Percentiles rank a stretch among this genome's conserved stretches.
Conservation (phyloP, 192 early-diverging fungal species). For the Umbelopsis sp. region DNA sequence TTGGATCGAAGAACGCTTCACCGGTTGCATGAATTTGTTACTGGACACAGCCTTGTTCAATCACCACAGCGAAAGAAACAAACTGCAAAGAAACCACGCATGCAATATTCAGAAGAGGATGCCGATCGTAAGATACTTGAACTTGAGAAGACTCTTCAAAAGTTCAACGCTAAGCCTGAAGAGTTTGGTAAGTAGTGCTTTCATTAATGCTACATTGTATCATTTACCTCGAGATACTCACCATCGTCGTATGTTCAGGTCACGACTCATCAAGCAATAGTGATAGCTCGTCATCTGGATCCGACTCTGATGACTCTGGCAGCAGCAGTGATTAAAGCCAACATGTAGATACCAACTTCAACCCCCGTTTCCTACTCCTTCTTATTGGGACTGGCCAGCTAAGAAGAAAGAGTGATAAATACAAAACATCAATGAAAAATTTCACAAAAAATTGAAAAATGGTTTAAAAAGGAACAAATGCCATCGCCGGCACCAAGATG, state of each 20-base stretch:
- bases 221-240: neutral
- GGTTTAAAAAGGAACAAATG: neutral
- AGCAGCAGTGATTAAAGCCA: conserved; percentile 68
- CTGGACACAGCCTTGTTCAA: conserved; percentile 41
- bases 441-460: conserved; percentile 12
- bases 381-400: neutral
- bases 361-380: conserved; percentile 5
- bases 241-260: neutral
- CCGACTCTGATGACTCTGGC: conserved; percentile 86
- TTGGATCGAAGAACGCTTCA: conserved; percentile 81
- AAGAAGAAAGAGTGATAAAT: neutral
- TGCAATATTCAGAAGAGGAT: conserved; percentile 49
- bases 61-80: conserved; percentile 46
- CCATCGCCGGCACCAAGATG: neutral
- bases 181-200: conserved; percentile 29
- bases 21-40: conserved; percentile 86
- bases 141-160: conserved; percentile 48
- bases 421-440: neutral
- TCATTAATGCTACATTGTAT: neutral
- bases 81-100: conserved; percentile 45
- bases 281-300: conserved; percentile 59
- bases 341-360: conserved; percentile 25
- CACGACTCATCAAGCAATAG: conserved; percentile 51
- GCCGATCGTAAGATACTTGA: conserved; percentile 44
- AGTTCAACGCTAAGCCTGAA: conserved; percentile 53